phyloP scores from a whole-genome alignment of 306 rosid species.

The Lithocarpus polystachyus region DNA sequence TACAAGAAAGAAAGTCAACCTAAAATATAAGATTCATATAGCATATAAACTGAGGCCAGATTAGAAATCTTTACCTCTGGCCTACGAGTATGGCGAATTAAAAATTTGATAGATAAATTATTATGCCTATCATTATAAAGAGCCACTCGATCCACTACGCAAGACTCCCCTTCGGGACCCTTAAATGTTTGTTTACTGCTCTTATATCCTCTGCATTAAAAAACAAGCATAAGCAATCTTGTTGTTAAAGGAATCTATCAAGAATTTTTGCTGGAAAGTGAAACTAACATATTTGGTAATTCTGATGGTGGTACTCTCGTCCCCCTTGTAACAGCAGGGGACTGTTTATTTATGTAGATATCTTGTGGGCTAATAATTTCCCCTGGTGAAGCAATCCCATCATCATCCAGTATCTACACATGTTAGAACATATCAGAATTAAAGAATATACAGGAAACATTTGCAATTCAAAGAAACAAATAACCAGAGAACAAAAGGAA shows the following conservation, averaged over 20 bases:
- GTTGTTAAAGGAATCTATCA: not conserved
- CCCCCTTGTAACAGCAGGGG: slow-evolving; percentile 52
- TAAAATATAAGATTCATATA: not conserved
- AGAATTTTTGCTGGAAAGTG: not conserved
- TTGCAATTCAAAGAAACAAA: slow-evolving; percentile 1
- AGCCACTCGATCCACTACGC: slow-evolving; percentile 81
- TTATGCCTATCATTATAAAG: slow-evolving; percentile 69
- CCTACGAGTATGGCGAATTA: slow-evolving; percentile 87
- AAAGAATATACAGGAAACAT: not conserved
- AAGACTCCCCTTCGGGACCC: slow-evolving; percentile 72
- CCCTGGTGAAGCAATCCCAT: slow-evolving; percentile 94
- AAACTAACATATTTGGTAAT: slow-evolving; percentile 54
- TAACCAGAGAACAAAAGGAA: not conserved
- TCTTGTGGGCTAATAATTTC: slow-evolving; percentile 68
- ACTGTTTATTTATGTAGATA: slow-evolving; percentile 64
- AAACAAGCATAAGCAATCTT: slow-evolving; percentile 19
- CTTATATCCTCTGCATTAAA: slow-evolving; percentile 54
- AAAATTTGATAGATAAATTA: slow-evolving; percentile 65
- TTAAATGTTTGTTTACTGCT: slow-evolving; percentile 40
- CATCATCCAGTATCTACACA: slow-evolving; percentile 75
- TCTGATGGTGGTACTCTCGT: slow-evolving; percentile 32
- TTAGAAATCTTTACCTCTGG: slow-evolving; percentile 70
- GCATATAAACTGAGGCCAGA: slow-evolving; percentile 8
- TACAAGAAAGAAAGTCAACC: slow-evolving; percentile 20
- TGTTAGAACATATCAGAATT: not conserved